These are phyloP conservation scores for Penicillium psychrosexuale DNA, from an alignment of 2,329 filamentous ascomycete genomes.

Conservation along the genomic window DNA sequence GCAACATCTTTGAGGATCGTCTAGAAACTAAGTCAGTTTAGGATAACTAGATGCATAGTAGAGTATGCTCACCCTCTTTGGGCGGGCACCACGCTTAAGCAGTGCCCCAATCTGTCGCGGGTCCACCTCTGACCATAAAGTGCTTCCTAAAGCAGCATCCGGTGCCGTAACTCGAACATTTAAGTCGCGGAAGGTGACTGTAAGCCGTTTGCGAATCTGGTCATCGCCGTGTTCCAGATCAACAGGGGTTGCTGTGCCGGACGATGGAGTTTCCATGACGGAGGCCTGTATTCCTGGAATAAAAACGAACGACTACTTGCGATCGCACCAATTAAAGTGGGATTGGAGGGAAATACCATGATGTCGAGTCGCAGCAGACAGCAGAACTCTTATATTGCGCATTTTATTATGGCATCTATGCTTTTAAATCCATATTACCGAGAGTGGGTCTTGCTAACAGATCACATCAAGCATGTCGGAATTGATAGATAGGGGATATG, in stretches of 20 bases:
- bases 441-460: slow-evolving; percentile 1
- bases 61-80: slow-evolving; percentile 28
- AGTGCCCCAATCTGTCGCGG: slow-evolving; percentile 28
- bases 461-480: not conserved
- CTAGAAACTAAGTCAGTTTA: slow-evolving; percentile 20
- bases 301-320: not conserved
- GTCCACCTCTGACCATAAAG: slow-evolving; percentile 33
- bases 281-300: not conserved
- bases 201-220: slow-evolving; percentile 31
- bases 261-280: slow-evolving; percentile 30
- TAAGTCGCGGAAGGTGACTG: slow-evolving; percentile 36
- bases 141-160: slow-evolving; percentile 37
- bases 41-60: not conserved
- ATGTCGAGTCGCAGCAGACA: not conserved
- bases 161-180: slow-evolving; percentile 36
- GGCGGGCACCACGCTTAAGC: slow-evolving; percentile 17
- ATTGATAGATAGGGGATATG: not conserved
- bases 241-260: slow-evolving; percentile 22
- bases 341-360: not conserved
- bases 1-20: slow-evolving; percentile 40
- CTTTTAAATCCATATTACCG: slow-evolving; percentile 22
- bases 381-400: slow-evolving; percentile 12
- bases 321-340: not conserved
- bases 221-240: slow-evolving; percentile 25
- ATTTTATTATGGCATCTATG: not conserved